phyloP scores from a whole-genome alignment of 2,329 filamentous ascomycete genomes.

The Talaromyces sp. region DNA sequence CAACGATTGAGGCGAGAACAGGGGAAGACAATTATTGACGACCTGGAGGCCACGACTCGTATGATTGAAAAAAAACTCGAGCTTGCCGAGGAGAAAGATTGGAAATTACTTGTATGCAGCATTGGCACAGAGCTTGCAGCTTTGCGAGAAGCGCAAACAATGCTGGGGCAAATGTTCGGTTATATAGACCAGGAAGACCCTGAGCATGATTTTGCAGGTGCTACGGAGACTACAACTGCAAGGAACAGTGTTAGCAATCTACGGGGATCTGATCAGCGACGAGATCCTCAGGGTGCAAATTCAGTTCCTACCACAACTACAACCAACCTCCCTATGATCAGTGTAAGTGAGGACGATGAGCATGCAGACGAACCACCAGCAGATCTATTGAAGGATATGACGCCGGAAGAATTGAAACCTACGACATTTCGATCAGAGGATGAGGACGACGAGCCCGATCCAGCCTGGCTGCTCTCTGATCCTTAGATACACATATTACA shows the following conservation, averaged over 20 bases:
- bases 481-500: constrained; percentile 12
- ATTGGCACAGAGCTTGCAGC: constrained; percentile 62
- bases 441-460: constrained; percentile 44
- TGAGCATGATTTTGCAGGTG: constrained; percentile 14
- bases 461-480: constrained; percentile 40
- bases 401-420: constrained; percentile 21
- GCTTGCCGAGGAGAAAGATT: constrained; percentile 52
- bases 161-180: constrained; percentile 36
- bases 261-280: neutral
- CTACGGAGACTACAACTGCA: constrained; percentile 14
- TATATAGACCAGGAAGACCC: neutral
- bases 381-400: constrained; percentile 33
- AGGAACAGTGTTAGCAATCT: neutral
- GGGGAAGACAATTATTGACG: constrained; percentile 35
- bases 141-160: constrained; percentile 36
- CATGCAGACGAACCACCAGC: constrained; percentile 35
- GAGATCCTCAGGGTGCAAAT: neutral
- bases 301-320: neutral
- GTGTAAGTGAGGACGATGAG: constrained; percentile 22
- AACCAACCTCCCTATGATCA: neutral
- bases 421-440: constrained; percentile 31
- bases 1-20: constrained; percentile 25
- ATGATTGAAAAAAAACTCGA: constrained; percentile 50
- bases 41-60: constrained; percentile 47
- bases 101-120: constrained; percentile 61